Evolutionary conservation across 164 flowering plant species (phyloP).

Genomic region (Houttuynia cordata): DNA sequence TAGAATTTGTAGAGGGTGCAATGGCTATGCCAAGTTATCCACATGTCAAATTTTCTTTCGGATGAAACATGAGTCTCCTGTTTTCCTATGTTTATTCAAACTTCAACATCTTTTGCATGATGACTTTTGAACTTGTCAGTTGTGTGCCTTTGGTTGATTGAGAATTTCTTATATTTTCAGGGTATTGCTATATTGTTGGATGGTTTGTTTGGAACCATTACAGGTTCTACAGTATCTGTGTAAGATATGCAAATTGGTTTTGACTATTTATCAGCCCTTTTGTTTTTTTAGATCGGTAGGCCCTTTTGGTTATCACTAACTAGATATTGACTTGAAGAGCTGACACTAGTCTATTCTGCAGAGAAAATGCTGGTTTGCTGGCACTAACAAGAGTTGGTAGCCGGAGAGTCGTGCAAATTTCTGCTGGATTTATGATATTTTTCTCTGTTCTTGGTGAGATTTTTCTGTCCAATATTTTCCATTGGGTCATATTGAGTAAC

Average conservation of each 20-base stretch:
- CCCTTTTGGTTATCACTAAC: background rate
- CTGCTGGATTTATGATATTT: slow-evolving; percentile 97
- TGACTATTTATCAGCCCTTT: no score
- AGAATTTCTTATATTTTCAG: slow-evolving; percentile 16
- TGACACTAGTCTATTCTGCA: slow-evolving; percentile 12
- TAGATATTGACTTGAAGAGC: background rate
- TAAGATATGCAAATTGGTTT: slow-evolving; percentile 34
- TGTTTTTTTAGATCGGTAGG: no score
- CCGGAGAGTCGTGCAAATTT: slow-evolving; percentile 90
- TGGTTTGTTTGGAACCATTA: slow-evolving; percentile 82
- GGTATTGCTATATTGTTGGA: slow-evolving; percentile 73
- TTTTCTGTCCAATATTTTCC: background rate
- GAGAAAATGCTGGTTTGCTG: slow-evolving; percentile 93
- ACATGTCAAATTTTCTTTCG: no score
- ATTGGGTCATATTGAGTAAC: no score
- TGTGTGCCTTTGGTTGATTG: background rate
- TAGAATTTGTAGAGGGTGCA: no score
- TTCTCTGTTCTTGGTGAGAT: slow-evolving; percentile 83
- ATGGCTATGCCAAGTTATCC: no score
- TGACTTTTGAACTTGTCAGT: background rate
- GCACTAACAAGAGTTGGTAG: slow-evolving; percentile 93
- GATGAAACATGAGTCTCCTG: no score
- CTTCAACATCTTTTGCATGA: background rate
- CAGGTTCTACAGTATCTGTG: slow-evolving; percentile 80
- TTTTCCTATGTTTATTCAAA: no score